These are phyloP conservation scores for Rasamsonia emersonii DNA, from an alignment of 2,329 filamentous ascomycete genomes.

Conservation along the genomic window DNA sequence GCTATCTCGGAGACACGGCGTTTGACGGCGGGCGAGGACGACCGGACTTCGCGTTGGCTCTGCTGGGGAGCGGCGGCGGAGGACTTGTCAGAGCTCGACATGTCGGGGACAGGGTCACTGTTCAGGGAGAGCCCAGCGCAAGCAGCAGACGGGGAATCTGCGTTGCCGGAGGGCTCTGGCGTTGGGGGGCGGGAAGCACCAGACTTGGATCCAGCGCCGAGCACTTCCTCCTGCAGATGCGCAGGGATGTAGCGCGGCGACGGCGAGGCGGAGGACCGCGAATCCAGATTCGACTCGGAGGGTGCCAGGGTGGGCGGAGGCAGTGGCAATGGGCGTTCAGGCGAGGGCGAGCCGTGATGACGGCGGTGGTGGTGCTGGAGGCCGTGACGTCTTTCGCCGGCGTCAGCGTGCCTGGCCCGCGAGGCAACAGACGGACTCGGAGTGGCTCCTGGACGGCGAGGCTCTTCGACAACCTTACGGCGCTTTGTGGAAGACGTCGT, in stretches of 20 bases:
- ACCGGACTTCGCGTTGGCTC: constrained; percentile 17
- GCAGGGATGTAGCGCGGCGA: constrained; percentile 44
- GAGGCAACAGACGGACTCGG: constrained; percentile 21
- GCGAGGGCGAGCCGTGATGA: constrained; percentile 13
- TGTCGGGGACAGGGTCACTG: constrained; percentile 35
- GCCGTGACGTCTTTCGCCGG: constrained; percentile 28
- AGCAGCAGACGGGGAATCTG: constrained; percentile 42
- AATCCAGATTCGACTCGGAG: constrained; percentile 17
- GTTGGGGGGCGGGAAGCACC: constrained; percentile 4
- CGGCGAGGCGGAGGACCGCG: constrained; percentile 21
- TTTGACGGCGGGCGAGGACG: constrained; percentile 28
- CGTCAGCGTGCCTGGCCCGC: constrained; percentile 12
- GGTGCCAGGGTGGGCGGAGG: constrained; percentile 14
- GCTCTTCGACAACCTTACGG: constrained; percentile 38
- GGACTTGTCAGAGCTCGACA: constrained; percentile 30
- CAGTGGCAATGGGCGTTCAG: constrained; percentile 13
- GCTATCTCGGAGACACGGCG: constrained; percentile 24
- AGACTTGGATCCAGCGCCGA: constrained; percentile 16
- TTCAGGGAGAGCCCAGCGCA: constrained; percentile 45
- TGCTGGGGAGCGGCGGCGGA: constrained; percentile 15
- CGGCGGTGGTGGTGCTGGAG: constrained; percentile 4
- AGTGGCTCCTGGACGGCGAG: constrained; percentile 29
- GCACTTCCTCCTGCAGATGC: constrained; percentile 47
- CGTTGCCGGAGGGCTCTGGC: constrained; percentile 13
- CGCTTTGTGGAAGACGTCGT: constrained; percentile 44